Conservation (phyloP, 768 basidiomycete genomes). For the Leccinum ochraceum region DNA sequence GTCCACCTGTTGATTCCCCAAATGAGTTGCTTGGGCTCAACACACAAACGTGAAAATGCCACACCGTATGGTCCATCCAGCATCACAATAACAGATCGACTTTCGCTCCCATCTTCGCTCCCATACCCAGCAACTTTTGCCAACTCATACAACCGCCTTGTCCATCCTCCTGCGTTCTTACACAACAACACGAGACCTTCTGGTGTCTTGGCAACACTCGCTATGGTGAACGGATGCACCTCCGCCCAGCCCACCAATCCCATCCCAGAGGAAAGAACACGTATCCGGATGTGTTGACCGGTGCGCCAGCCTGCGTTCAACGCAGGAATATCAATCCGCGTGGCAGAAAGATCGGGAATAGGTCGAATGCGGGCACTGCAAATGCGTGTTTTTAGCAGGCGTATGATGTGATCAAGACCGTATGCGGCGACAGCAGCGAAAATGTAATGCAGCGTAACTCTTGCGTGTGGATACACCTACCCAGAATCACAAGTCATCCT, state of each 20-base stretch:
- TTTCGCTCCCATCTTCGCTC: conserved; percentile 26
- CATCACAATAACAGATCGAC: conserved; percentile 39
- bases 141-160: conserved; percentile 39
- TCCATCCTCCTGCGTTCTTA: conserved; percentile 55
- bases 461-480: conserved; percentile 29
- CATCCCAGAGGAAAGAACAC: conserved; percentile 43
- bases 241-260: conserved; percentile 43
- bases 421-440: conserved; percentile 42
- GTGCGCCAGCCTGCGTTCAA: conserved; percentile 56
- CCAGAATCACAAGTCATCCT: not conserved
- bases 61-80: conserved; percentile 58
- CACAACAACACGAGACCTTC: conserved; percentile 51
- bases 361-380: conserved; percentile 45
- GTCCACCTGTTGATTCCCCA: conserved; percentile 35
- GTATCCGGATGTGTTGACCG: conserved; percentile 60
- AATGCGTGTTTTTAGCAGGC: conserved; percentile 48
- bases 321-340: conserved; percentile 46
- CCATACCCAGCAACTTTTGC: conserved; percentile 29
- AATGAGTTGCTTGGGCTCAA: not conserved
- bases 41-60: not conserved
- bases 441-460: conserved; percentile 41
- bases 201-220: conserved; percentile 41
- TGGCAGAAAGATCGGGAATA: conserved; percentile 46
- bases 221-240: conserved; percentile 56
- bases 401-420: conserved; percentile 45